Evolutionary conservation across 2,329 filamentous ascomycete species (phyloP).

Genomic region (Diaporthe sp.): DNA sequence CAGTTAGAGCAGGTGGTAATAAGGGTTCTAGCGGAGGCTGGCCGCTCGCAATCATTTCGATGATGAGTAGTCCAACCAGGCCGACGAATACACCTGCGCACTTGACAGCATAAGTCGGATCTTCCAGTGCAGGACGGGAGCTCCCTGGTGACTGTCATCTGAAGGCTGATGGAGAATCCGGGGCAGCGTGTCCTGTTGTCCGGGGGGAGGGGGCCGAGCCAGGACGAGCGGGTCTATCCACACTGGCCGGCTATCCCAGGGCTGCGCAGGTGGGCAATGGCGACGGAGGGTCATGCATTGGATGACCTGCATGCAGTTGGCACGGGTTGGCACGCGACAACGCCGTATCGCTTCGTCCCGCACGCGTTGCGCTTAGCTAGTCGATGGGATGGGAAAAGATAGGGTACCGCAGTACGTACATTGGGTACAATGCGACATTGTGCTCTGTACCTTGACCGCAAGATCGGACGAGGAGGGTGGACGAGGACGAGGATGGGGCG

Average conservation of each 20-base stretch:
- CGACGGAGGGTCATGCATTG: constrained; percentile 16
- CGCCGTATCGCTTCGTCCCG: constrained; percentile 24
- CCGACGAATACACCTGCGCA: background rate
- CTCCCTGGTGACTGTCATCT: background rate
- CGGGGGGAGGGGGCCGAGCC: constrained; percentile 22
- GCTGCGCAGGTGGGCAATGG: constrained; percentile 25
- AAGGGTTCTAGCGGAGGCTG: background rate
- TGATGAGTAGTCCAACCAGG: background rate
- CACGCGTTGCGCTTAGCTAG: constrained; percentile 34
- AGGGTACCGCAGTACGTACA: background rate
- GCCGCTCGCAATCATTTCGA: background rate
- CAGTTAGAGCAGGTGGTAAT: background rate
- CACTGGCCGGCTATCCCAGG: constrained; percentile 5
- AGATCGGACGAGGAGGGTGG: constrained; percentile 21
- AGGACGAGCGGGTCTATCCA: constrained; percentile 9
- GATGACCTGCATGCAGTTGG: constrained; percentile 29
- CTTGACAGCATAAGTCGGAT: background rate
- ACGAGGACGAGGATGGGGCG: constrained; percentile 20
- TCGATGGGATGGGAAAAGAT: constrained; percentile 19
- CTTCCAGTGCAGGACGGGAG: background rate
- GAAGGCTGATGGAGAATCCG: constrained; percentile 19
- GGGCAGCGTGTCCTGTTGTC: constrained; percentile 2
- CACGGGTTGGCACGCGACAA: constrained; percentile 36
- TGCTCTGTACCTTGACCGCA: constrained; percentile 19
- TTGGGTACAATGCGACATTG: constrained; percentile 17